Evolutionary conservation across 768 basidiomycete genomes (phyloP).

Genomic region (Auriscalpium microsporum): DNA sequence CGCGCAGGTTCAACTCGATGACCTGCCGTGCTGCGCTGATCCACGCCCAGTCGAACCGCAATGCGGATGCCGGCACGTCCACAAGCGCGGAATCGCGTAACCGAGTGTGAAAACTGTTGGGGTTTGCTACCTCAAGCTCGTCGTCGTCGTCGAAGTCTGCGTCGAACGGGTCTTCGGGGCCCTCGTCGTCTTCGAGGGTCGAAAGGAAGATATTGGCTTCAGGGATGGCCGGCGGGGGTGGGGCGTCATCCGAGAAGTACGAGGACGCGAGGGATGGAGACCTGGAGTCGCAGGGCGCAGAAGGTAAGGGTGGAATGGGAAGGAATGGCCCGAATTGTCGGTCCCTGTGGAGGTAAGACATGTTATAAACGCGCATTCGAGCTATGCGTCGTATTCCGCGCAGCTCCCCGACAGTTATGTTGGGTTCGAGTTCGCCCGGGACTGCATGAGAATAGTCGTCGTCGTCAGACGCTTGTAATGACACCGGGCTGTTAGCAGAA

Average conservation of each 20-base stretch:
- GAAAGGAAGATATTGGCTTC: neutral
- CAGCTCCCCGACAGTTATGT: neutral
- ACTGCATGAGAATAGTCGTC: neutral
- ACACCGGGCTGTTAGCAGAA: neutral
- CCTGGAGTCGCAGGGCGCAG: too few species aligned
- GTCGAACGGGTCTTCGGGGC: neutral
- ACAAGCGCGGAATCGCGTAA: constrained; percentile 21
- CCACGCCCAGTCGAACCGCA: constrained; percentile 41
- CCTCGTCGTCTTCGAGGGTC: neutral
- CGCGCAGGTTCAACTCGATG: constrained; percentile 43
- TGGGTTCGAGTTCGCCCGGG: neutral
- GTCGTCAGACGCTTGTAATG: neutral
- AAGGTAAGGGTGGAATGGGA: constrained; percentile 7
- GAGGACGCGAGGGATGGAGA: neutral
- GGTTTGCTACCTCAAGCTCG: neutral
- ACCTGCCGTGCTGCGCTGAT: constrained; percentile 42
- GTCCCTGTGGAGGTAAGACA: constrained; percentile 25
- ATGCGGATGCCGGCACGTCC: constrained; percentile 20
- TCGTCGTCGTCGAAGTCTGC: neutral
- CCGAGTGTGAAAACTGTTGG: too few species aligned
- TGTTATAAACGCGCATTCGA: constrained; percentile 28
- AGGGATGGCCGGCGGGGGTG: constrained; percentile 1
- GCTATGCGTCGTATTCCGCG: constrained; percentile 24
- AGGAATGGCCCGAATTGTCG: constrained; percentile 32
- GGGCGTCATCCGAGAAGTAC: neutral